Evolutionary conservation across 768 basidiomycete genomes (phyloP).

Genomic region (Tricholoma furcatifolium): DNA sequence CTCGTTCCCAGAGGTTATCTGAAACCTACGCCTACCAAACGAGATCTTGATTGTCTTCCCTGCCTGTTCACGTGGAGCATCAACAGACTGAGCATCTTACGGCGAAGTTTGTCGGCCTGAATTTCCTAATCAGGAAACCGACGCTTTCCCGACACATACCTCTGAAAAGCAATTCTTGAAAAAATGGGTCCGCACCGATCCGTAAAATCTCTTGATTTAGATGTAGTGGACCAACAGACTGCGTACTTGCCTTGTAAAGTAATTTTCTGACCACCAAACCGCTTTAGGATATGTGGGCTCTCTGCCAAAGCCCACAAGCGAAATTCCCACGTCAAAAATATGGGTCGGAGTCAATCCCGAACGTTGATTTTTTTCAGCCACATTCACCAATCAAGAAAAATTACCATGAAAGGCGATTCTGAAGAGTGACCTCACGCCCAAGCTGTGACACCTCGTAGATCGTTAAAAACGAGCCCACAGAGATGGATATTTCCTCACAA

Average conservation of each 20-base stretch:
- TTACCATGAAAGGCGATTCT: constrained; percentile 17
- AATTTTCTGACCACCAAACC: constrained; percentile 9
- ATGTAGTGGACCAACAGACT: constrained; percentile 9
- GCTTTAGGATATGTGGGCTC: constrained; percentile 1
- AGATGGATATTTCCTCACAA: constrained; percentile 12
- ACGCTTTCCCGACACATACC: neutral
- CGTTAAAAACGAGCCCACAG: constrained; percentile 17
- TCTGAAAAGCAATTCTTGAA: constrained; percentile 4
- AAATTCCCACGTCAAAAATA: constrained; percentile 23
- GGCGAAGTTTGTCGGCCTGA: neutral
- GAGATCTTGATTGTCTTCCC: too few relatives aligned
- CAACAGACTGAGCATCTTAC: neutral
- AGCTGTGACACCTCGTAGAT: constrained; percentile 12
- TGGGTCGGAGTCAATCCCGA: constrained; percentile 30
- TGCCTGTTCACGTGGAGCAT: too few relatives aligned
- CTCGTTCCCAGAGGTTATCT: too few relatives aligned
- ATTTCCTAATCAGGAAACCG: constrained; percentile 12
- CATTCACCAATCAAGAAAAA: constrained; percentile 19
- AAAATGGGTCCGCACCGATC: constrained; percentile 27
- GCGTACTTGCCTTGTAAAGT: constrained; percentile 14
- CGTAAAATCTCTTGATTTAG: constrained; percentile 10
- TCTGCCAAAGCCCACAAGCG: constrained; percentile 14
- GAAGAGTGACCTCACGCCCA: constrained; percentile 16
- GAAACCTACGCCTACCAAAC: too few relatives aligned
- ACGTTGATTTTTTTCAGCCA: constrained; percentile 17